These are phyloP conservation scores for Pichia sp. DNA, from an alignment of 1,139 yeast species.

Conservation along the genomic window DNA sequence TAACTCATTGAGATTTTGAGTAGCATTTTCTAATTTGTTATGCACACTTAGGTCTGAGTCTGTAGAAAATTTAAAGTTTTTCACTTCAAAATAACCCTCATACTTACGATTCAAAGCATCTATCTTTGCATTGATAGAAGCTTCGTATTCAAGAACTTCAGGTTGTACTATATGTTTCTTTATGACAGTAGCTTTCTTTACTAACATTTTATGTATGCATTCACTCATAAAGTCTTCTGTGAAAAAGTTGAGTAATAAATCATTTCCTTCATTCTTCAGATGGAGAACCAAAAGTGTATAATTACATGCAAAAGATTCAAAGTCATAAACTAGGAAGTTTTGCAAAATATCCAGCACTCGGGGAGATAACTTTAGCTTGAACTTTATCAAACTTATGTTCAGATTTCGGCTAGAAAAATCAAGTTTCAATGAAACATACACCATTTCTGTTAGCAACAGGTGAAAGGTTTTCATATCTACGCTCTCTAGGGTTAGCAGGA, in stretches of 20 bases:
- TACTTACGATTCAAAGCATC: not conserved
- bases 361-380: constrained; percentile 2
- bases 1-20: no score
- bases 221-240: not conserved
- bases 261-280: not conserved
- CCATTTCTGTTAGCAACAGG: constrained; percentile 1
- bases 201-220: constrained; percentile 1
- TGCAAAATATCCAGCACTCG: constrained; percentile 6
- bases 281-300: constrained; percentile 1
- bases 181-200: not conserved
- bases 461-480: constrained; percentile 2
- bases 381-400: constrained; percentile 2
- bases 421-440: constrained; percentile 4
- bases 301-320: constrained; percentile 7
- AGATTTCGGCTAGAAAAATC: not conserved
- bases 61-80: no score
- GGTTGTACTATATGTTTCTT: not conserved
- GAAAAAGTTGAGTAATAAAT: not conserved
- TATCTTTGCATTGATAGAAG: constrained; percentile 1
- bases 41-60: no score
- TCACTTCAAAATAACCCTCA: not conserved
- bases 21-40: no score
- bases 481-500: not conserved
- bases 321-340: constrained; percentile 3
- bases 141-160: not conserved